These are phyloP conservation scores for Arthrobotrys conoides DNA, from an alignment of 2,329 filamentous ascomycete species.

Conservation along the genomic window DNA sequence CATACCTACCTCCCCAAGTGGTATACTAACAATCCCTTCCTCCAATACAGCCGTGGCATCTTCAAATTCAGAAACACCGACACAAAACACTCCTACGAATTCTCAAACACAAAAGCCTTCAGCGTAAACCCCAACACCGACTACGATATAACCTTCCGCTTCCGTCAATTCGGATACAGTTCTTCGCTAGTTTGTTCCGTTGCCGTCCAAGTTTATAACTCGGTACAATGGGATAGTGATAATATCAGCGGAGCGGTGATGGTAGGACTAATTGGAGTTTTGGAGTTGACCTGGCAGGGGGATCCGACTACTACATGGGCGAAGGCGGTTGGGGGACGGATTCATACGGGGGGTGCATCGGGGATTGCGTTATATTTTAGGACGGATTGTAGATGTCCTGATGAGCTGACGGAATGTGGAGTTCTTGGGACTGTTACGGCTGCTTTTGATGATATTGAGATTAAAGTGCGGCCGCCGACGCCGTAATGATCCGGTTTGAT, in stretches of 20 bases:
- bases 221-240: slow-evolving; percentile 20
- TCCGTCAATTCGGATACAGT: slow-evolving; percentile 8
- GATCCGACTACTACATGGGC: neutral
- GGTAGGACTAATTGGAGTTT: neutral
- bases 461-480: slow-evolving; percentile 1
- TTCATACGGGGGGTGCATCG: neutral
- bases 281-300: neutral
- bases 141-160: slow-evolving; percentile 23
- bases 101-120: slow-evolving; percentile 13
- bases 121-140: neutral
- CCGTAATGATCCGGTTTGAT: neutral
- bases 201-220: neutral
- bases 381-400: slow-evolving; percentile 12
- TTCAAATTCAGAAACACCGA: slow-evolving; percentile 1
- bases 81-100: slow-evolving; percentile 10
- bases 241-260: slow-evolving; percentile 2
- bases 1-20: neutral
- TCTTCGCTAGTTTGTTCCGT: neutral
- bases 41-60: slow-evolving; percentile 5
- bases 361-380: slow-evolving; percentile 8
- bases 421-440: slow-evolving; percentile 1
- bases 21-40: neutral
- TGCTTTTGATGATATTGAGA: slow-evolving; percentile 26
- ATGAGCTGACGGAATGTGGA: neutral
- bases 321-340: neutral